These are phyloP conservation scores for Paecilomyces dactylethromorphus DNA, from an alignment of 2,329 filamentous ascomycete species.

Conservation along the genomic window DNA sequence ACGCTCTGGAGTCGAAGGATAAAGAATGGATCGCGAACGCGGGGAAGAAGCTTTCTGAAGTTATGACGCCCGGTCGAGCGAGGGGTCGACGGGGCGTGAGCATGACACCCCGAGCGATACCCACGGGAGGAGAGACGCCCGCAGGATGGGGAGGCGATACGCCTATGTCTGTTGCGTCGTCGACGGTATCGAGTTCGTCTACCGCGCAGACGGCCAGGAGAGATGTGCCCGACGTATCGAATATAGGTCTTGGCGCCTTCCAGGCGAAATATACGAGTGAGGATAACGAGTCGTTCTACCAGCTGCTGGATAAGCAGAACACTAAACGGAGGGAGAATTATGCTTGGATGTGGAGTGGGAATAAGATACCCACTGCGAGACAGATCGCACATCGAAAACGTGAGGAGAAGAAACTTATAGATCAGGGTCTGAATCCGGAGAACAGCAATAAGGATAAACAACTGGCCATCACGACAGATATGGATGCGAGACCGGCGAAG, in stretches of 20 bases:
- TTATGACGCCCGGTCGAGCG: constrained; percentile 71
- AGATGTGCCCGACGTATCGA: constrained; percentile 56
- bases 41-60: constrained; percentile 61
- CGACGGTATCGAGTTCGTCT: constrained; percentile 19
- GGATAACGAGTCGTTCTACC: constrained; percentile 96
- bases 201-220: constrained; percentile 33
- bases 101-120: constrained; percentile 20
- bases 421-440: constrained; percentile 54
- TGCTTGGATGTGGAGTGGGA: constrained; percentile 80
- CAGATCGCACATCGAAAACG: constrained; percentile 50
- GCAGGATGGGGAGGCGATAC: constrained; percentile 64
- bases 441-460: constrained; percentile 53
- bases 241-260: constrained; percentile 76
- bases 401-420: constrained; percentile 65
- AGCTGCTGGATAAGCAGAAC: constrained; percentile 84
- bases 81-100: constrained; percentile 30
- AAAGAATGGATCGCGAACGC: constrained; percentile 79
- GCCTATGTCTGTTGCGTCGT: constrained; percentile 53
- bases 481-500: constrained; percentile 67
- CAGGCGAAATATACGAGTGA: constrained; percentile 94
- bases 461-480: constrained; percentile 54
- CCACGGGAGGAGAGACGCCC: constrained; percentile 24
- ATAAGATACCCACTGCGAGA: constrained; percentile 65
- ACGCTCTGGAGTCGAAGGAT: constrained; percentile 82
- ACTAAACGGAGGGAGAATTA: constrained; percentile 76